These are phyloP conservation scores for Claviceps digitariae DNA, from an alignment of 2,329 filamentous ascomycete genomes.

Conservation along the genomic window DNA sequence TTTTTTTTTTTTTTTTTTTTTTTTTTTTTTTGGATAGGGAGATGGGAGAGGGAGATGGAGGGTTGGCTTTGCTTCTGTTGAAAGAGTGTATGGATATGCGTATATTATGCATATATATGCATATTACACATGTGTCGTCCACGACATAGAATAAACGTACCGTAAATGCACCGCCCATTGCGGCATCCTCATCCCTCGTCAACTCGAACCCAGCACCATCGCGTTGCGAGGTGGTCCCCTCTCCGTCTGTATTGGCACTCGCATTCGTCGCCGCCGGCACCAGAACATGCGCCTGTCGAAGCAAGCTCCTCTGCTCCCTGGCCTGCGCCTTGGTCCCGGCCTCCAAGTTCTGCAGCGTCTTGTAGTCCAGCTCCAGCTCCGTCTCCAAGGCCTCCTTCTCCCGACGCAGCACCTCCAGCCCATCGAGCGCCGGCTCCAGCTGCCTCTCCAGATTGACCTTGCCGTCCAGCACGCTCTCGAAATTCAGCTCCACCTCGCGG, in stretches of 20 bases:
- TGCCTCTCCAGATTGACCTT: constrained; percentile 41
- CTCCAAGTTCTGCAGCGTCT: constrained; percentile 35
- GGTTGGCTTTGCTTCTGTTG: too few species aligned
- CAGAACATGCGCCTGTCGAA: constrained; percentile 36
- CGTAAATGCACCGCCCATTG: constrained; percentile 7
- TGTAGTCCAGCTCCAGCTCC: constrained; percentile 42
- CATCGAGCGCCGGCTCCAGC: constrained; percentile 49
- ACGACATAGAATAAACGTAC: constrained; percentile 7
- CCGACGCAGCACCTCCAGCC: constrained; percentile 43
- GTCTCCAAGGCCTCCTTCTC: constrained; percentile 45
- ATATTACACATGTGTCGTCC: too few species aligned
- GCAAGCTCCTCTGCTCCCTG: constrained; percentile 33
- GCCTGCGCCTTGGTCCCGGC: constrained; percentile 42
- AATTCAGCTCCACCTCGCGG: constrained; percentile 48
- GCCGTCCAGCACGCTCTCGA: constrained; percentile 50
- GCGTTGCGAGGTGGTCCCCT: background rate
- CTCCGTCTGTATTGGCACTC: constrained; percentile 2
- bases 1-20: too few species aligned
- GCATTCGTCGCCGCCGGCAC: constrained; percentile 23
- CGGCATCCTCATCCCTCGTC: background rate
- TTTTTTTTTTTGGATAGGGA: too few species aligned
- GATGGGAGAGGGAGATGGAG: too few species aligned
- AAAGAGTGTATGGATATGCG: background rate
- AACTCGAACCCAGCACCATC: constrained; percentile 3
- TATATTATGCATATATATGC: too few species aligned